Evolutionary conservation across 2,329 filamentous ascomycete species (phyloP).

Genomic region (Penicillium sp.): DNA sequence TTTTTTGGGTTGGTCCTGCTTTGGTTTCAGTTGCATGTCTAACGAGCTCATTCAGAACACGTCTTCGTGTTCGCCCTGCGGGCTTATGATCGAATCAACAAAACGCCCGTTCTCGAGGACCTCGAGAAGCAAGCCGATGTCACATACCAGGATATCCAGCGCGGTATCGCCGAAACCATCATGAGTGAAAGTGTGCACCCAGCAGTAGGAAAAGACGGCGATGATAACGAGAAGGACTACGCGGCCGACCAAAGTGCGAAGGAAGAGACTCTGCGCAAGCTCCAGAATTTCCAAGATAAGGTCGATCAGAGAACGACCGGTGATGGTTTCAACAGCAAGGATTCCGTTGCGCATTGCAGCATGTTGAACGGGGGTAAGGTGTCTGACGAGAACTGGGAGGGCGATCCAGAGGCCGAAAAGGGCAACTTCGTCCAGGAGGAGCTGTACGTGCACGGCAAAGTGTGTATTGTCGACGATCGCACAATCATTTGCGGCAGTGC

Average conservation of each 20-base stretch:
- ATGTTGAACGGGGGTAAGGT: constrained; percentile 68
- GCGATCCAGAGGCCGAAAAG: constrained; percentile 70
- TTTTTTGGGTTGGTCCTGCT: rapidly evolving
- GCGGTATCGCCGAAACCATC: constrained; percentile 82
- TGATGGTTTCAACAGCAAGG: constrained; percentile 37
- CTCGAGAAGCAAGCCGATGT: constrained; percentile 80
- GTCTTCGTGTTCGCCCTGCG: constrained; percentile 94
- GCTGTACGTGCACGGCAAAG: constrained; percentile 89
- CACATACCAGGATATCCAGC: constrained; percentile 80
- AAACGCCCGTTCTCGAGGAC: constrained; percentile 68
- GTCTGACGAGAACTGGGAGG: constrained; percentile 73
- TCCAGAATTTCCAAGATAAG: constrained; percentile 36
- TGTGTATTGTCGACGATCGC: constrained; percentile 76
- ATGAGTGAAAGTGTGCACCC: constrained; percentile 70
- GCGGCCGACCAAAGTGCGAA: constrained; percentile 34
- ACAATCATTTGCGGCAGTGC: constrained; percentile 77
- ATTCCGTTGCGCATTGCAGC: constrained; percentile 71
- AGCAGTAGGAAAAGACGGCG: constrained; percentile 44
- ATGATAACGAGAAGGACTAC: constrained; percentile 40
- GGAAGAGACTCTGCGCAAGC: constrained; percentile 31
- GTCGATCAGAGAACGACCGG: constrained; percentile 32
- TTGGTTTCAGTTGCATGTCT: neutral
- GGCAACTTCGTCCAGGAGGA: constrained; percentile 93
- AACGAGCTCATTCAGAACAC: constrained; percentile 52
- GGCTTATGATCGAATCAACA: constrained; percentile 88